Evolutionary conservation across 139 green algal species (phyloP), one percentile per base, ranked within the genome.

Genomic region (Mychonastes homosphaera): DNA sequence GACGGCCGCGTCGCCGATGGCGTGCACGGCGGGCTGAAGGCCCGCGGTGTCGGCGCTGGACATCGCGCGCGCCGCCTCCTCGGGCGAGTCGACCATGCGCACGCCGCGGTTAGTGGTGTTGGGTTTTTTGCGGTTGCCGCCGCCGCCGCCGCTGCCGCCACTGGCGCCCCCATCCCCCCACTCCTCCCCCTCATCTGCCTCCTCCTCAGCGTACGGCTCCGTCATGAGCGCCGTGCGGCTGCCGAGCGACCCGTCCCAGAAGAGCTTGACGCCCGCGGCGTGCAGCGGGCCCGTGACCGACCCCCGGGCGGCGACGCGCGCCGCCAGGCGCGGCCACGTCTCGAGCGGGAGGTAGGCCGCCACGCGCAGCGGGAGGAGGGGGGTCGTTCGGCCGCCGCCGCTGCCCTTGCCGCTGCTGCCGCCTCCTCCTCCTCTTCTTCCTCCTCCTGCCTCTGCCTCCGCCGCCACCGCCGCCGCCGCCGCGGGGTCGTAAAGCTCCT

Each of bases 201-300:
- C 24, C n/a, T 41, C 41, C 43, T 82, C 69, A 8, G 33, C 27
- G 38, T 87, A 89, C 2, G 59, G 65, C 47, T 79, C 44, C 45
- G 70, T 70, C 58, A 91, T 76, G 12, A 85, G 73, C 1, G 83
- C 83, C 1, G 83, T 88, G 34, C 69, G 57, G 34, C 61, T 75
- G 15, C 83, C 82, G 21, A 91, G 58, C 48, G 59, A 79, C 59
- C 83, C 83, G 36, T 90, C 83, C 26, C 72, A 66, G 19, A 90
- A 90, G 21, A 75, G 81, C 70, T 90, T 90, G 30, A 89, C 59
- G 8, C 71, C 65, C 27, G 81, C 83, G 71, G 70, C 86, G 32
- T 66, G 63, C 15, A 90, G 73, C 9, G 64, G 60, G 13, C 71
- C 67, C 12, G 44, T 15, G 8, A 30, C 29, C 28, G 21, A 33